Evolutionary conservation across 495 filamentous ascomycete species (phyloP), one percentile per base, ranked within the genome.

Genomic region (Daldinia bambusicola): DNA sequence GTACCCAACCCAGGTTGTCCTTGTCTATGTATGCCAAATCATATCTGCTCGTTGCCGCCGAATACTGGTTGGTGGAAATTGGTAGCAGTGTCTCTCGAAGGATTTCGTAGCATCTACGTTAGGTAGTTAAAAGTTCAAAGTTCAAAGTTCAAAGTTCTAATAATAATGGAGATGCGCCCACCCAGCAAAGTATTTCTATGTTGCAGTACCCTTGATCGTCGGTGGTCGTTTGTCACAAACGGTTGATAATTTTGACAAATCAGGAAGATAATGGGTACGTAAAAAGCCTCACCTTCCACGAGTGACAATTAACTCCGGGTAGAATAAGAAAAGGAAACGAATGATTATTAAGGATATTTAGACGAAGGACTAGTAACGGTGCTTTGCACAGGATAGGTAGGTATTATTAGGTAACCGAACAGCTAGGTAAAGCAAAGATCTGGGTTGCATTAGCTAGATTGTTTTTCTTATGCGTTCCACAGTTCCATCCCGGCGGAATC

Each of bases 391-490:
- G 52, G 66, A 61, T 56, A 59, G 50, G 56, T 61, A 60, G 18
- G 22, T 51, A 61, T 36, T 36, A 36, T 36, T 36, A 36, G 34
- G 34, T 36, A 26, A 26, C 26, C 26, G 26, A 26, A 26, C 26
- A 26, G 56, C 4, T 43, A 43, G 40, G 41, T 48, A 48, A 20
- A 20, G 18, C 18, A 48, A 45, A 48, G 43, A 62, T 68, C 58
- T 61, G 37, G n/a, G 58, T 61, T 68, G 66, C 66, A 68, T 68
- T 68, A 68, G 66, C 3, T 26, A 26, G 3, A 61, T 68, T 68
- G 45, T 31, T 70, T 69, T 70, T 70, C 64, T 70, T 66, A 70
- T 61, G 62, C 68, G 62, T 70, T 56, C 68, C 60, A 69, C 60
- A 63, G 56, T 70, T 43, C 67, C 61, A 57, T 52, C 20, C 62